Conservation (phyloP, 2,329 filamentous ascomycete genomes). For the Blastomyces gilchristii region DNA sequence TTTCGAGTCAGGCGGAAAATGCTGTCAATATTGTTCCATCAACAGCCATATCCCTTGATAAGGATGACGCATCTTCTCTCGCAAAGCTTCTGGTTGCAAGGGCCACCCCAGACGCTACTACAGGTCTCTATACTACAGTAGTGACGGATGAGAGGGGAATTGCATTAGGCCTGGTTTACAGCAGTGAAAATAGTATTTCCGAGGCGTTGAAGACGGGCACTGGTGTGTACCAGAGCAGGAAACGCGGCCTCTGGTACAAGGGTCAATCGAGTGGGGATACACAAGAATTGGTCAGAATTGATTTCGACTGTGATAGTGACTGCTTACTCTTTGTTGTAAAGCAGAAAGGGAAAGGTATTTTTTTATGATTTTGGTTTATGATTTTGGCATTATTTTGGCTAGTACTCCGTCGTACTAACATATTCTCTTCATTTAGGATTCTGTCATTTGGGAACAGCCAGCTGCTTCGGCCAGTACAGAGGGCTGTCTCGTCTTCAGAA, state of each 20-base stretch:
- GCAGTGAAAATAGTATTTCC: conserved; percentile 77
- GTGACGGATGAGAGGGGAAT: conserved; percentile 81
- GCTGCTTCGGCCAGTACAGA: conserved; percentile 77
- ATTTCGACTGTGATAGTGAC: conserved; percentile 87
- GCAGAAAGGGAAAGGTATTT: conserved; percentile 63
- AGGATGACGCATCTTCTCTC: conserved; percentile 49
- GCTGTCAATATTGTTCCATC: conserved; percentile 68
- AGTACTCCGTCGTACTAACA: conserved; percentile 10
- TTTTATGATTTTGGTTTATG: too few relatives aligned
- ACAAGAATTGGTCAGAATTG: conserved; percentile 75
- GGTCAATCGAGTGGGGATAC: conserved; percentile 89
- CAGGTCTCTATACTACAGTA: conserved; percentile 77
- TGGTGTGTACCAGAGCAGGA: conserved; percentile 92
- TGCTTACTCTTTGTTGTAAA: conserved; percentile 81
- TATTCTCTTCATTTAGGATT: conserved; percentile 45
- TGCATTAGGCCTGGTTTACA: conserved; percentile 85
- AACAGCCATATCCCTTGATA: conserved; percentile 56
- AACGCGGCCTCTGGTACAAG: conserved; percentile 93
- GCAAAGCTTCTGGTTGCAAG: conserved; percentile 61
- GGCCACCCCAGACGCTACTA: conserved; percentile 70
- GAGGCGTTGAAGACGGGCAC: conserved; percentile 72
- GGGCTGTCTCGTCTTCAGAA: conserved; percentile 79
- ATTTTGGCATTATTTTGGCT: not conserved
- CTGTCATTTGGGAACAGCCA: conserved; percentile 85
- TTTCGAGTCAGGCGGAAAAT: conserved; percentile 37